A percentile compares a stretch with the other conserved stretches of the same genome.
phyloP scores from a whole-genome alignment of 2,329 filamentous ascomycete genomes.

The Waltergamsia citrina region DNA sequence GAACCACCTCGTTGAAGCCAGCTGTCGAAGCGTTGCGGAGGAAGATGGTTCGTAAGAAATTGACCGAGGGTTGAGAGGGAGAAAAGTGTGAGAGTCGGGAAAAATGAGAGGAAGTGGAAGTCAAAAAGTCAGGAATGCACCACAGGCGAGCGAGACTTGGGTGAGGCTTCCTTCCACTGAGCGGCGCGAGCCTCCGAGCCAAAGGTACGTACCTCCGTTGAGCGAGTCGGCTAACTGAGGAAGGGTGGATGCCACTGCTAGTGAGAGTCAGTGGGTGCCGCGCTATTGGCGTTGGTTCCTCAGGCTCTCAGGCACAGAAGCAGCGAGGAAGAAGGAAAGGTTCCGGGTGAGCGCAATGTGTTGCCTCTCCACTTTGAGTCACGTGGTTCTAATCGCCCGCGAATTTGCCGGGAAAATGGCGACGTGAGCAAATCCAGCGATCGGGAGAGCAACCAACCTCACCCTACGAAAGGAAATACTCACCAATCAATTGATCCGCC shows the following conservation, averaged over 20 bases:
- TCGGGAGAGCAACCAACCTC: conserved; percentile 15
- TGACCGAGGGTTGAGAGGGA: neutral
- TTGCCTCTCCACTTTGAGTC: too few species aligned
- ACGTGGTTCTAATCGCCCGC: too few species aligned
- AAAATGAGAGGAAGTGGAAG: conserved; percentile 1
- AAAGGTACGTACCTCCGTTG: conserved; percentile 1
- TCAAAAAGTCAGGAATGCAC: conserved; percentile 3
- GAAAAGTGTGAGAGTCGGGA: neutral
- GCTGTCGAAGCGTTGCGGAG: neutral
- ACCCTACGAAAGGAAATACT: conserved; percentile 12
- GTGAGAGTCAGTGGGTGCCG: too few species aligned
- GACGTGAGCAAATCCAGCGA: conserved; percentile 24
- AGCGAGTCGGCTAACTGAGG: neutral
- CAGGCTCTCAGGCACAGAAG: too few species aligned
- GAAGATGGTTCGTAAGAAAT: neutral
- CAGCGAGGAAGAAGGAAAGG: too few species aligned
- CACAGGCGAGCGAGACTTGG: conserved; percentile 1
- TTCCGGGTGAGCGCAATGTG: too few species aligned
- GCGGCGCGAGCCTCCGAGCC: conserved; percentile 3
- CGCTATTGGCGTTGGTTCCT: too few species aligned
- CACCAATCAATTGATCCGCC: conserved; percentile 39
- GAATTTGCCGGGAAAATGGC: conserved; percentile 32
- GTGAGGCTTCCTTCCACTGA: conserved; percentile 3
- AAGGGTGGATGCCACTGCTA: neutral
- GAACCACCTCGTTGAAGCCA: conserved; percentile 4